Evolutionary conservation across 1,284 basidiomycete species (phyloP).

Genomic region (Cryptococcus deneoformans): DNA sequence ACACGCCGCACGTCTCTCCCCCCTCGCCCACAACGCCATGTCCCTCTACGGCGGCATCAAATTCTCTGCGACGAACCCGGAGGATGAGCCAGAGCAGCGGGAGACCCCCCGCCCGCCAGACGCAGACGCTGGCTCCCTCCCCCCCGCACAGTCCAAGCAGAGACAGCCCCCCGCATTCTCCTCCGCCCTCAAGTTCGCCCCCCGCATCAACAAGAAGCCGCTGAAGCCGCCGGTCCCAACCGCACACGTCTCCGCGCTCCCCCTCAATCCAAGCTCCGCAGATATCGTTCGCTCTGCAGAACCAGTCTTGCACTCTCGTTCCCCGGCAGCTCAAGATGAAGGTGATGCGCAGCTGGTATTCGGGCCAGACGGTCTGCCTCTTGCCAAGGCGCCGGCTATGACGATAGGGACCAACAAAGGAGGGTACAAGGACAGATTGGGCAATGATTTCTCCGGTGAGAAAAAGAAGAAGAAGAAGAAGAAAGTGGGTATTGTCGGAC

Average conservation of each 20-base stretch:
- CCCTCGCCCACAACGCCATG: conserved; percentile 16
- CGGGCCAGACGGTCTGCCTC: conserved; percentile 32
- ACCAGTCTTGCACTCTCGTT: conserved; percentile 3
- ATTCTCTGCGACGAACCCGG: conserved; percentile 20
- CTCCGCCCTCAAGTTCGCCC: conserved; percentile 45
- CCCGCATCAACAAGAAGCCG: conserved; percentile 34
- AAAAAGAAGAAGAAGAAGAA: conserved; percentile 41
- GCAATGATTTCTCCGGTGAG: not conserved
- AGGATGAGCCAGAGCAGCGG: not conserved
- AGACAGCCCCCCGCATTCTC: conserved; percentile 25
- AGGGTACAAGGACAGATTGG: conserved; percentile 16
- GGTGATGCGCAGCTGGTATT: conserved; percentile 20
- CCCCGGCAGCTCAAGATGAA: not conserved
- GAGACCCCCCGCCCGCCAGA: not conserved
- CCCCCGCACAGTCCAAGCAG: not conserved
- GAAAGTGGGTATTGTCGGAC: conserved; percentile 21
- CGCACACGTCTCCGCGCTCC: not conserved
- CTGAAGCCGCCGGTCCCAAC: not conserved
- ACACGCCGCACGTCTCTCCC: too few relatives aligned
- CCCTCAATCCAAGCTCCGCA: not conserved
- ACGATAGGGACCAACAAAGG: conserved; percentile 28
- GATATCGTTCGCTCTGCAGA: conserved; percentile 16
- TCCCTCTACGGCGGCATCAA: conserved; percentile 47
- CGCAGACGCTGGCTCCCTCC: not conserved
- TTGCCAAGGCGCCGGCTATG: conserved; percentile 46